Percentiles rank a stretch among this genome's conserved stretches.
Conservation (phyloP, 2,329 filamentous ascomycete species). For the Stemphylium lycopersici region DNA sequence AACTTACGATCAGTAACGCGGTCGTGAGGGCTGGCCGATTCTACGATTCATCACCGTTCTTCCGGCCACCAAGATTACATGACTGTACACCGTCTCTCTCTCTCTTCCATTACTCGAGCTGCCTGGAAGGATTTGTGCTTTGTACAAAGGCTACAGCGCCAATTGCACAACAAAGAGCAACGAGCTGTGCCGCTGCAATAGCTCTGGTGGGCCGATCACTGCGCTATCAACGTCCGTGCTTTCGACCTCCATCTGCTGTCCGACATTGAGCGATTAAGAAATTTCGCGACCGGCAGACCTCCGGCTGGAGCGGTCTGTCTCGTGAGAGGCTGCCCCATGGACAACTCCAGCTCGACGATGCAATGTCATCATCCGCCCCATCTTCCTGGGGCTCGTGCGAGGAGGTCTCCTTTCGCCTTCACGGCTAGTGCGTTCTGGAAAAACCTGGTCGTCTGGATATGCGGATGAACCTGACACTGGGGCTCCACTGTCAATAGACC, state of each 20-base stretch:
- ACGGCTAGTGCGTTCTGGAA: conserved; percentile 19
- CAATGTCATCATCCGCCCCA: conserved; percentile 32
- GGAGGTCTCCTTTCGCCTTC: conserved; percentile 19
- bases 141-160: neutral
- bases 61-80: neutral
- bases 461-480: conserved; percentile 23
- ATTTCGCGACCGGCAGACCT: conserved; percentile 16
- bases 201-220: conserved; percentile 17
- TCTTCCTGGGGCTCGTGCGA: conserved; percentile 26
- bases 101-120: neutral
- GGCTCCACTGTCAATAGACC: conserved; percentile 30
- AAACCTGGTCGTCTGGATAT: conserved; percentile 19
- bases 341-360: conserved; percentile 13
- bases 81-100: neutral
- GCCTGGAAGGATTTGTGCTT: neutral
- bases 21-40: neutral
- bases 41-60: neutral
- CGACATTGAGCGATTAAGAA: conserved; percentile 22
- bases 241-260: conserved; percentile 17
- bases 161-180: neutral
- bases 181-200: conserved; percentile 6
- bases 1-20: neutral
- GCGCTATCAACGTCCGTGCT: conserved; percentile 17
- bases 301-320: conserved; percentile 14
- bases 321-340: conserved; percentile 14